Percentiles rank a stretch among this genome's conserved stretches.
Evolutionary conservation across 2,329 filamentous ascomycete genomes (phyloP).

Genomic region (Xylariaceae sp.): DNA sequence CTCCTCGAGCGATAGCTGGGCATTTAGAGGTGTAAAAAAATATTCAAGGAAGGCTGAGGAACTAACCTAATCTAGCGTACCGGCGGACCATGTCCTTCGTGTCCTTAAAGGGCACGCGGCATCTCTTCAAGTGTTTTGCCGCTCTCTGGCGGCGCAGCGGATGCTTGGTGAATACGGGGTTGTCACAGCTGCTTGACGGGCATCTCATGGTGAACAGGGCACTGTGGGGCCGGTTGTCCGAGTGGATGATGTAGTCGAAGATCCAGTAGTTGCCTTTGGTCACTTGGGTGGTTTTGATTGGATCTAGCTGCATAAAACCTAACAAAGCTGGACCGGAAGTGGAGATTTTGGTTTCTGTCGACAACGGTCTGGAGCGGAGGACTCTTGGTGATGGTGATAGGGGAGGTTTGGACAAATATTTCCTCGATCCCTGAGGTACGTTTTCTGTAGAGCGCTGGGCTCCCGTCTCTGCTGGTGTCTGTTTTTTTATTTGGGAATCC

Average conservation of each 20-base stretch:
- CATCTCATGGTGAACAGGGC: constrained; percentile 11
- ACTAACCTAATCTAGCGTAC: constrained; percentile 12
- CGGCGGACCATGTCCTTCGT: constrained; percentile 6
- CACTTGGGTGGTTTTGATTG: not conserved
- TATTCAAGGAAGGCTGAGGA: not conserved
- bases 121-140: constrained; percentile 3
- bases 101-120: constrained; percentile 2
- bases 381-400: too few relatives aligned
- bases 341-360: too few relatives aligned
- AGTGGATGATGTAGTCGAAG: constrained; percentile 4
- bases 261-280: constrained; percentile 13
- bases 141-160: constrained; percentile 5
- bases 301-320: too few relatives aligned
- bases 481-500: too few relatives aligned
- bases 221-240: not conserved
- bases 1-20: too few relatives aligned
- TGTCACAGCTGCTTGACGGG: constrained; percentile 3
- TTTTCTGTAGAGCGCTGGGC: too few relatives aligned
- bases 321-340: too few relatives aligned
- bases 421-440: too few relatives aligned
- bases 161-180: constrained; percentile 14
- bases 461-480: too few relatives aligned
- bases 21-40: too few relatives aligned
- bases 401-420: too few relatives aligned
- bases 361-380: too few relatives aligned